Evolutionary conservation across 1,284 basidiomycete genomes (phyloP), one percentile per base, ranked within the genome.

Genomic region (Sparassis latifolia): DNA sequence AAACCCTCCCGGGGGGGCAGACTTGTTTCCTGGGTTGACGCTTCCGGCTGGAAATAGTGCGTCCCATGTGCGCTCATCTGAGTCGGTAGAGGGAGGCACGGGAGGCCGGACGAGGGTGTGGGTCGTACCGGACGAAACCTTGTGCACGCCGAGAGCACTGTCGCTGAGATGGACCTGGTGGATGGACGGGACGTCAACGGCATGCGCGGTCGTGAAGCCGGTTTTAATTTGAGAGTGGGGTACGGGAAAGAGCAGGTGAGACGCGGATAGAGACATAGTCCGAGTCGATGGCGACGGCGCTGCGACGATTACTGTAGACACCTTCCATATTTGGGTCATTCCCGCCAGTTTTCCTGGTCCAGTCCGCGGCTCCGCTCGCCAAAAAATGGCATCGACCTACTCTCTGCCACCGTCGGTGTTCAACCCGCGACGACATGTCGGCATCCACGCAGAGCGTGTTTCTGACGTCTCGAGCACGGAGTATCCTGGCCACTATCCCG

Each of bases 401-500:
- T 56, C 55, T 50, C 60, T 65, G n/a, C 62, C 64, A 3, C 40
- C 55, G 50, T 63, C 66, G 10, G 59, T 56, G 9, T 68, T 59
- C 59, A 62, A 70, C 53, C 63, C 69, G 10, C 58, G 69, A 33
- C 52, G 62, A 39, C 81, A 84, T 58, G 82, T 86, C 31, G 74
- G 77, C 52, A 68, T 85, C 10, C 71, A 78, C 41, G 78, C 84
- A 37, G 92, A 94, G 63, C 78, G 83, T n/a, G 79, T 91, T 5
- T 82, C 83, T 3, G 72, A 95, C 71, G 85, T 94, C 28, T 84
- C 89, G 0, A 92, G 84, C 58, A 87, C 87, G 5, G 89, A 95
- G 55, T 95, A 84, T 64, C 93, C 93, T 4, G 92, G 92, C 0
- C 84, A 93, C 63, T 84, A 89, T 61, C 86, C 92, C 0, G 80